Conservation (phyloP, 2,329 filamentous ascomycete genomes). For the Aplosporella prunicola region DNA sequence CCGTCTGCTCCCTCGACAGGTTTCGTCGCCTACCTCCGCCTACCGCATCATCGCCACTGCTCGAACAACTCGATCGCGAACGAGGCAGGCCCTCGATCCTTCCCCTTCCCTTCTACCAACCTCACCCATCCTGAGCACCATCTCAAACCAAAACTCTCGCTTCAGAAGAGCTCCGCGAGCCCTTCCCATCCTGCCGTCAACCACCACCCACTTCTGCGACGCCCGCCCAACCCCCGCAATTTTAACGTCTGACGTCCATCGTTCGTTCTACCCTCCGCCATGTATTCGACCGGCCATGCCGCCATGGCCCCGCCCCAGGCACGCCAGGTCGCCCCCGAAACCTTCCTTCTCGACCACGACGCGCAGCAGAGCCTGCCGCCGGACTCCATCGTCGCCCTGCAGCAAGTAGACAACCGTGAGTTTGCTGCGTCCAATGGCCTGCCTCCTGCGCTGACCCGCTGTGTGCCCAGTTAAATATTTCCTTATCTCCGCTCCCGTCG, state of each 20-base stretch:
- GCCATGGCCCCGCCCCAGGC: slow-evolving; percentile 79
- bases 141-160: background rate
- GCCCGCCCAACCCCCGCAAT: slow-evolving; percentile 9
- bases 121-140: no score
- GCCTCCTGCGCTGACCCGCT: slow-evolving; percentile 22
- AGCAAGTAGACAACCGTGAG: slow-evolving; percentile 96
- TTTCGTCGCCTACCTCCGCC: slow-evolving; percentile 10
- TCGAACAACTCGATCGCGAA: slow-evolving; percentile 6
- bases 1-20: slow-evolving; percentile 10
- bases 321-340: slow-evolving; percentile 71
- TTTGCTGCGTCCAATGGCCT: slow-evolving; percentile 19
- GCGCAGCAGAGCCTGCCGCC: slow-evolving; percentile 93
- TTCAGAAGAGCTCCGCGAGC: slow-evolving; percentile 8
- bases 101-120: no score
- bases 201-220: background rate
- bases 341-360: slow-evolving; percentile 95
- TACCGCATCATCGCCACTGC: slow-evolving; percentile 6
- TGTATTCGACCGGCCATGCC: slow-evolving; percentile 46
- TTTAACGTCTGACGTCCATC: slow-evolving; percentile 7
- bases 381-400: slow-evolving; percentile 91
- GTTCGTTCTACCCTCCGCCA: slow-evolving; percentile 20
- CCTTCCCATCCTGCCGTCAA: background rate
- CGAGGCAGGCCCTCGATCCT: slow-evolving; percentile 12
- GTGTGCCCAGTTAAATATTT: slow-evolving; percentile 96
- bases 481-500: slow-evolving; percentile 94